phyloP scores from a whole-genome alignment of 345 rosid genomes.

The Euclidium syriacum region DNA sequence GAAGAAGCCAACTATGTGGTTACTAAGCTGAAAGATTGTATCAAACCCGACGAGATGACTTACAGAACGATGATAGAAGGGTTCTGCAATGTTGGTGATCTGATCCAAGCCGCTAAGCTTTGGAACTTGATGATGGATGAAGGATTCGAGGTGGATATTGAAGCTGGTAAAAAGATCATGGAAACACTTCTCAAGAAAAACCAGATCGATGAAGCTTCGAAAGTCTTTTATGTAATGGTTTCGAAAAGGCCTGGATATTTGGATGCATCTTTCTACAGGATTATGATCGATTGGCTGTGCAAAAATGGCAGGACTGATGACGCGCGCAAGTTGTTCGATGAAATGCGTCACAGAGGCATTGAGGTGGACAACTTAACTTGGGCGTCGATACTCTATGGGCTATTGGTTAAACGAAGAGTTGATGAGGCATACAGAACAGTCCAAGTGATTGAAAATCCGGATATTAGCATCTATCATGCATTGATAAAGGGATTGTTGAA shows the following conservation, averaged over 20 bases:
- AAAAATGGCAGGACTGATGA: conserved; percentile 47
- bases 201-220: conserved; percentile 54
- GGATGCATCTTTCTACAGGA: conserved; percentile 61
- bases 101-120: conserved; percentile 65
- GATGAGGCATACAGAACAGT: conserved; percentile 45
- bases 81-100: conserved; percentile 58
- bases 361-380: conserved; percentile 40
- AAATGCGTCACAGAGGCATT: conserved; percentile 64
- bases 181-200: conserved; percentile 63
- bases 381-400: conserved; percentile 53
- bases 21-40: conserved; percentile 48
- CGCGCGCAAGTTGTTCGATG: conserved; percentile 48
- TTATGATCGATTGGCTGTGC: conserved; percentile 73
- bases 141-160: conserved; percentile 45
- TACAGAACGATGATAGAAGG: conserved; percentile 61
- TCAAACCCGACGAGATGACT: conserved; percentile 47
- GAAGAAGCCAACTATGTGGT: conserved; percentile 67
- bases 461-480: conserved; percentile 60
- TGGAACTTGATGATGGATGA: conserved; percentile 87
- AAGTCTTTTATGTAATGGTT: conserved; percentile 54
- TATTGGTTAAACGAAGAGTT: conserved; percentile 46
- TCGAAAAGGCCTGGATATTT: conserved; percentile 41
- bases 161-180: conserved; percentile 57
- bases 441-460: conserved; percentile 46
- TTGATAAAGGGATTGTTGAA: conserved; percentile 67